A percentile compares a stretch with the other conserved stretches of the same genome.
phyloP scores from a whole-genome alignment of 1,284 basidiomycete species.

The Neotropicomus parvogracilis region DNA sequence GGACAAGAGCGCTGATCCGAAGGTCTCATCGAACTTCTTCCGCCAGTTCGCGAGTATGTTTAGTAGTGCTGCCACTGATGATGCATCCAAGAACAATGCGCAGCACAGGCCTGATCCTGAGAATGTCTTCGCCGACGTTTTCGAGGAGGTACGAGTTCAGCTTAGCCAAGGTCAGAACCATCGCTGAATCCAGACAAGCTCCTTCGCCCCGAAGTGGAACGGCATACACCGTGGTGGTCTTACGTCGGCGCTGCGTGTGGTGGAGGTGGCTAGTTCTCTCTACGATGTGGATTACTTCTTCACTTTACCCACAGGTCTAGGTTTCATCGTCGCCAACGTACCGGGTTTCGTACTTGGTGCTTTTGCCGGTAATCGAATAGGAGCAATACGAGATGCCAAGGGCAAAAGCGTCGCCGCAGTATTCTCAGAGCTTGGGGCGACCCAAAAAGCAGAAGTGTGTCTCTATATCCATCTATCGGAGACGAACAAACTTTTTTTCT shows the following conservation, averaged over 20 bases:
- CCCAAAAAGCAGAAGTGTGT: slow-evolving; percentile 82
- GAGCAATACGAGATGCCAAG: slow-evolving; percentile 88
- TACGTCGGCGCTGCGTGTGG: slow-evolving; percentile 72
- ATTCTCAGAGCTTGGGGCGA: slow-evolving; percentile 75
- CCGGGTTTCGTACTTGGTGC: slow-evolving; percentile 79
- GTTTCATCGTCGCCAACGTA: slow-evolving; percentile 86
- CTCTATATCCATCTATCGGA: background rate
- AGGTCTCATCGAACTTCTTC: slow-evolving; percentile 72
- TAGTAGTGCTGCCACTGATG: slow-evolving; percentile 32
- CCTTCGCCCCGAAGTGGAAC: slow-evolving; percentile 73
- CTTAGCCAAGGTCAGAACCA: background rate
- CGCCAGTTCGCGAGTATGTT: slow-evolving; percentile 75
- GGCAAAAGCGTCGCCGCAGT: slow-evolving; percentile 89
- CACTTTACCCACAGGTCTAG: slow-evolving; percentile 50
- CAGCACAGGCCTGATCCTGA: slow-evolving; percentile 70
- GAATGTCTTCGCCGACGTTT: slow-evolving; percentile 82
- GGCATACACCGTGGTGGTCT: slow-evolving; percentile 68
- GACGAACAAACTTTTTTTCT: slow-evolving; percentile 14
- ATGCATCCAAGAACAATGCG: slow-evolving; percentile 32
- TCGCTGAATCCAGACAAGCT: slow-evolving; percentile 42
- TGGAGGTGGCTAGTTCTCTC: slow-evolving; percentile 23
- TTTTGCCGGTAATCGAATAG: slow-evolving; percentile 81
- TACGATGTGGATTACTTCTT: slow-evolving; percentile 5
- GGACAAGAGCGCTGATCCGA: slow-evolving; percentile 59
- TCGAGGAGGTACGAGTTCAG: slow-evolving; percentile 67